Evolutionary conservation across 208 protist species (phyloP), one percentile per base, ranked within the genome.

Genomic region (Leishmania braziliensis): DNA sequence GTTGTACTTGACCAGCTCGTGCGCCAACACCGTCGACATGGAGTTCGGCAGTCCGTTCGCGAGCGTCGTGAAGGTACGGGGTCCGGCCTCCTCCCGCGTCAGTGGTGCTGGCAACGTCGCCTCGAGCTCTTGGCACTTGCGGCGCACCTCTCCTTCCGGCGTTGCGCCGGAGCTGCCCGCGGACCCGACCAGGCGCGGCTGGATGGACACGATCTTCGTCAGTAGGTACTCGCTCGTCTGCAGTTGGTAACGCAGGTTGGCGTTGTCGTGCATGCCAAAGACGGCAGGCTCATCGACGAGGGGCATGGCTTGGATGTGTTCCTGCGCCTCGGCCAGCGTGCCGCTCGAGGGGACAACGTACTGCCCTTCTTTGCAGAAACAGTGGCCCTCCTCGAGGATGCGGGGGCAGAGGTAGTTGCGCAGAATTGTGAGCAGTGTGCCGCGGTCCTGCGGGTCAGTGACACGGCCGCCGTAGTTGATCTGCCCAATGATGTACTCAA

Each of bases 391-490:
- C 26, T 96, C 80, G 20, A 99, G 86, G 43, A 99, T 91, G 66
- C 85, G 78, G 0, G 89, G 88, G 83, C 75, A 91, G 66, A 99
- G 89, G 85, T 97, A 99, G 70, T 90, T 88, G 71, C 90, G 85
- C 62, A 99, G 87, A 81, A 99, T 97, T 1, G 93, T 96, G 75
- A 97, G 92, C 71, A 99, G 87, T 36, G 89, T 98, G 70, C 98
- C 94, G 70, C 98, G 80, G 84, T 99, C 99, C 83, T 96, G 97
- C 69, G 98, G 95, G 93, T 99, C 99, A 18, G 99, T 99, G 12
- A 99, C 98, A 68, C 99, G 94, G 20, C 99, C 99, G 73, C 99
- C 99, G 89, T 99, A 99, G 91, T 99, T 98, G 84, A 99, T 99
- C 79, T 99, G 93, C 29, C 98, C 99, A 78, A 99, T 99, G 74